Conservation (phyloP, 2,329 filamentous ascomycete genomes). For the Paraphaeosphaeria sporulosa region DNA sequence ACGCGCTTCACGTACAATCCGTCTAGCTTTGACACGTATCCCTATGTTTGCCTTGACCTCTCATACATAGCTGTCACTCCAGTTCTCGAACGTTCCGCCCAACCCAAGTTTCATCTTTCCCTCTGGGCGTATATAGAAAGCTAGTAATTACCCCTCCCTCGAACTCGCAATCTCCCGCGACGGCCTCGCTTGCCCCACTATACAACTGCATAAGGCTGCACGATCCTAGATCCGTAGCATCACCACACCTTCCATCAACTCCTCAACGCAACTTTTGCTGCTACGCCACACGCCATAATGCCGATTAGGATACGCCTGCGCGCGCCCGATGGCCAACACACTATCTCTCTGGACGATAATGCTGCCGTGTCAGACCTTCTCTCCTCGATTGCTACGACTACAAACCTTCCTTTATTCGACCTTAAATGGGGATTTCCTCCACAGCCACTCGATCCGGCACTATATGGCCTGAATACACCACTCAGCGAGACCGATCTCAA, state of each 20-base stretch:
- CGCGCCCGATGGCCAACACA: slow-evolving; percentile 75
- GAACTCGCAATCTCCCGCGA: background rate
- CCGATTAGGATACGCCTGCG: slow-evolving; percentile 78
- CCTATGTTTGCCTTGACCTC: background rate
- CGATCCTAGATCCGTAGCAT: background rate
- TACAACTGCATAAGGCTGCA: no score
- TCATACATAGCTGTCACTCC: slow-evolving; percentile 4
- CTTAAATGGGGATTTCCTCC: slow-evolving; percentile 88
- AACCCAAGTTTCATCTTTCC: slow-evolving; percentile 9
- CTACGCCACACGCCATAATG: slow-evolving; percentile 31
- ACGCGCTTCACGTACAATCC: background rate
- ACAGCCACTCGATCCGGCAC: slow-evolving; percentile 69
- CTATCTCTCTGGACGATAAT: slow-evolving; percentile 71
- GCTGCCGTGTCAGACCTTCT: slow-evolving; percentile 71
- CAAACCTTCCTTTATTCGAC: slow-evolving; percentile 71
- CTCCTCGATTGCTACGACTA: slow-evolving; percentile 67
- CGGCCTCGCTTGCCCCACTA: background rate
- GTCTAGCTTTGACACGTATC: background rate
- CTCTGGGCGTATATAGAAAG: slow-evolving; percentile 1
- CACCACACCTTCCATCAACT: background rate
- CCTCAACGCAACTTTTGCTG: background rate
- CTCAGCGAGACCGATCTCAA: slow-evolving; percentile 66
- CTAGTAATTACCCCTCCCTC: background rate
- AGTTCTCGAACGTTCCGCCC: slow-evolving; percentile 14
- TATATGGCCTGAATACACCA: slow-evolving; percentile 57